A percentile compares a stretch with the other conserved stretches of the same genome.
Conservation (phyloP, 441 rosid genomes). For the Erodium moschatum region DNA sequence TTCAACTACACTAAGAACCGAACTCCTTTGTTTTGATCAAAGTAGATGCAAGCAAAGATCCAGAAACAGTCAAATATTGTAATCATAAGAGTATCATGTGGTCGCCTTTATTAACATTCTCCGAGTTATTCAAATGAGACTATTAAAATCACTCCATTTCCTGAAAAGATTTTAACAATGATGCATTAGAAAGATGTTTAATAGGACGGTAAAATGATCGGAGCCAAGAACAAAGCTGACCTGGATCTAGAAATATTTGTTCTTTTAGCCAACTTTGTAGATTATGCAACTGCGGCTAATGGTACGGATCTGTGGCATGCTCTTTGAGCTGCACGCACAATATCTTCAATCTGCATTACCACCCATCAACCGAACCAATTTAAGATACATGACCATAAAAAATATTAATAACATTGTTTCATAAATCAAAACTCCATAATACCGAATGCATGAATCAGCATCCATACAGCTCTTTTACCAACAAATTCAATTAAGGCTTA, state of each 20-base stretch:
- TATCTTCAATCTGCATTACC: slow-evolving; percentile 50
- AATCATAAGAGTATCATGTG: background rate
- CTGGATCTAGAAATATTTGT: background rate
- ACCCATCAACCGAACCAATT: slow-evolving; percentile 10
- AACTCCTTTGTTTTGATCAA: too few species aligned
- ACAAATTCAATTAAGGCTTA: too few species aligned
- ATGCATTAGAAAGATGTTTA: too few species aligned
- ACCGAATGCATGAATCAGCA: too few species aligned
- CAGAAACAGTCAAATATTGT: background rate
- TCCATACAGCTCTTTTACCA: too few species aligned
- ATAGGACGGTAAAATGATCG: too few species aligned
- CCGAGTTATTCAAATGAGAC: slow-evolving; percentile 23
- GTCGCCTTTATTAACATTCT: slow-evolving; percentile 9
- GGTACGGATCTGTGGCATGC: slow-evolving; percentile 50
- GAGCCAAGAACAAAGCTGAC: background rate
- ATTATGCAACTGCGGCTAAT: slow-evolving; percentile 1
- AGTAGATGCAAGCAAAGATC: too few species aligned
- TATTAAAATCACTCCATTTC: too few species aligned
- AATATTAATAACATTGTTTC: background rate
- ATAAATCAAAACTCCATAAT: too few species aligned
- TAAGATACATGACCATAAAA: background rate
- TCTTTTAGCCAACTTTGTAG: background rate
- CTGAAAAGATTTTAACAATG: too few species aligned
- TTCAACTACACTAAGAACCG: background rate
- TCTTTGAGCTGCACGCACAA: slow-evolving; percentile 69